Evolutionary conservation across 768 basidiomycete genomes (phyloP).

Genomic region (Rossbeevera mucosa): DNA sequence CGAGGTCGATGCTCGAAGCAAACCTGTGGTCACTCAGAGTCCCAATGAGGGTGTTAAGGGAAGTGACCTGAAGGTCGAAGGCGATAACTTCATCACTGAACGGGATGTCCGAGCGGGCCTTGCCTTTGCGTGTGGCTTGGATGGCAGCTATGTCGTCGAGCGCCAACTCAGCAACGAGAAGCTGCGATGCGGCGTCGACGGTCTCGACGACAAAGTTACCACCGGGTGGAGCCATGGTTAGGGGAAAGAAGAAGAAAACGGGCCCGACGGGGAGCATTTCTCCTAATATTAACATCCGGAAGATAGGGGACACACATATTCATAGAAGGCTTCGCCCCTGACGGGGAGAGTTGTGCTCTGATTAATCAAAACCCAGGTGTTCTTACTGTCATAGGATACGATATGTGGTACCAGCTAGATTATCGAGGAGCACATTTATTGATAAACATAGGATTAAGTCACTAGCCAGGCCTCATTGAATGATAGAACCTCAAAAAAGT

Average conservation of each 20-base stretch:
- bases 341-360: too few relatives aligned
- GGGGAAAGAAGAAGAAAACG: background rate
- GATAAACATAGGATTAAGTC: too few relatives aligned
- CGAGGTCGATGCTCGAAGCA: constrained; percentile 41
- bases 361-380: background rate
- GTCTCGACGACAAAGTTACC: constrained; percentile 5
- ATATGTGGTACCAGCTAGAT: too few relatives aligned
- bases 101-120: constrained; percentile 26
- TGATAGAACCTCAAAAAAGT: too few relatives aligned
- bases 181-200: constrained; percentile 34
- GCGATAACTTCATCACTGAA: constrained; percentile 45
- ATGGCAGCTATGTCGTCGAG: constrained; percentile 40
- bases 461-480: too few relatives aligned
- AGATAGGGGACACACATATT: background rate
- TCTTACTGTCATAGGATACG: background rate
- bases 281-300: background rate
- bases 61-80: constrained; percentile 37
- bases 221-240: constrained; percentile 5
- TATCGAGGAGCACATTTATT: too few relatives aligned
- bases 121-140: constrained; percentile 36
- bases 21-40: constrained; percentile 36
- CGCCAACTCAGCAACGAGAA: constrained; percentile 38
- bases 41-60: constrained; percentile 27
- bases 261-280: background rate
- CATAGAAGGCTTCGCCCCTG: too few relatives aligned